Evolutionary conservation across 2,329 filamentous ascomycete genomes (phyloP).

Genomic region (Fusarium napiforme): DNA sequence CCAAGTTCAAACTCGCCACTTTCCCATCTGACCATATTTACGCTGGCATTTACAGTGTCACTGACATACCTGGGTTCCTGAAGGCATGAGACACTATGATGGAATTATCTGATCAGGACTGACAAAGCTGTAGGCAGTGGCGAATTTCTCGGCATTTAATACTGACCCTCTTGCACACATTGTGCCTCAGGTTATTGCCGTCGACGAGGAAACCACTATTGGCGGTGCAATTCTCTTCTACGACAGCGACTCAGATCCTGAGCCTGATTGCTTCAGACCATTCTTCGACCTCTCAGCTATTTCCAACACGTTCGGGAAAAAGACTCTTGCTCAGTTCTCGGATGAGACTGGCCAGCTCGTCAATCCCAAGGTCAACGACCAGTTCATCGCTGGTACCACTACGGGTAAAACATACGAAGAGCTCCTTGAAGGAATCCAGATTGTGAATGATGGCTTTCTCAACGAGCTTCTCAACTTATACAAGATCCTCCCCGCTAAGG

Average conservation of each 20-base stretch:
- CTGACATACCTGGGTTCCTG: constrained; percentile 14
- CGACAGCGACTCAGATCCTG: constrained; percentile 18
- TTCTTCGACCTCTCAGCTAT: constrained; percentile 25
- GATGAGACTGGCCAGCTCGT: constrained; percentile 30
- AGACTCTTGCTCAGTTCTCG: constrained; percentile 8
- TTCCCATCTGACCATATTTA: constrained; percentile 33
- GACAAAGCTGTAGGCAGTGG: constrained; percentile 8
- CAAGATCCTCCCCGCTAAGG: constrained; percentile 5
- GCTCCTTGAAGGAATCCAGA: constrained; percentile 9
- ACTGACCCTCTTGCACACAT: constrained; percentile 30
- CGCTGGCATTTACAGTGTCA: constrained; percentile 23
- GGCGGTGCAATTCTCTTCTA: constrained; percentile 28
- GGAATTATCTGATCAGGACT: no score
- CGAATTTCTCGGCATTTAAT: constrained; percentile 30
- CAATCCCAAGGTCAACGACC: constrained; percentile 22
- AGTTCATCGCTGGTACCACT: constrained; percentile 30
- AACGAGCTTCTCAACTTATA: constrained; percentile 9
- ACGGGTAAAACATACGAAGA: constrained; percentile 18
- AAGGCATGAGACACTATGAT: not conserved
- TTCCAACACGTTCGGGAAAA: constrained; percentile 22
- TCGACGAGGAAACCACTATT: constrained; percentile 24
- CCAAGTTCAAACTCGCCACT: constrained; percentile 45
- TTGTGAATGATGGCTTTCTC: constrained; percentile 18
- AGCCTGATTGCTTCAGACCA: constrained; percentile 25
- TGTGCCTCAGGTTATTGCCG: constrained; percentile 23